phyloP scores from a whole-genome alignment of 306 rosid species.

The Aeschynomene evenia region DNA sequence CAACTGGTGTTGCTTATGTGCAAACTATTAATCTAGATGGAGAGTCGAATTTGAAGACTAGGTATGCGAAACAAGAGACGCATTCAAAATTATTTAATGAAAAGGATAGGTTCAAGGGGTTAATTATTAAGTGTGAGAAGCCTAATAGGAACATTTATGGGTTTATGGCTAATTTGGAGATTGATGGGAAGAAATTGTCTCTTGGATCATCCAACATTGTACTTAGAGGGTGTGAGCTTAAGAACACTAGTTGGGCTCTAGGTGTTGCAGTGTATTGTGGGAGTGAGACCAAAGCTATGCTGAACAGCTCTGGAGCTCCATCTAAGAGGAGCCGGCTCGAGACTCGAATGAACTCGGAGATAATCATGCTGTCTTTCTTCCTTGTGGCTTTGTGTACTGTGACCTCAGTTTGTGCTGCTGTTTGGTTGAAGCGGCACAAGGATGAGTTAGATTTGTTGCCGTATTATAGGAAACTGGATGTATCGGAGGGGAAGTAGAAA shows the following conservation, averaged over 20 bases:
- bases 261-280: conserved; percentile 93
- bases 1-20: conserved; percentile 92
- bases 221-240: conserved; percentile 87
- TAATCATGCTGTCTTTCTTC: conserved; percentile 73
- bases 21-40: conserved; percentile 93
- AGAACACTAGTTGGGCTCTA: conserved; percentile 80
- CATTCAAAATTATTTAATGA: conserved; percentile 58
- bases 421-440: conserved; percentile 68
- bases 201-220: conserved; percentile 91
- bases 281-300: conserved; percentile 91
- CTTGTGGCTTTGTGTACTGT: conserved; percentile 69
- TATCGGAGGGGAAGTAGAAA: conserved; percentile 29
- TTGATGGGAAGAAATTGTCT: conserved; percentile 74
- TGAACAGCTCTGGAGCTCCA: conserved; percentile 91
- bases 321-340: conserved; percentile 93
- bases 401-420: conserved; percentile 70
- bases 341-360: conserved; percentile 86
- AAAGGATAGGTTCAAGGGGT: conserved; percentile 55
- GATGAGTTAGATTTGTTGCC: conserved; percentile 51
- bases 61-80: conserved; percentile 94
- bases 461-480: conserved; percentile 64
- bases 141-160: conserved; percentile 96
- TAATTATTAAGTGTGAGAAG: conserved; percentile 84
- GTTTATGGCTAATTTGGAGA: conserved; percentile 76
- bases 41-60: conserved; percentile 91